Conservation (phyloP, 768 basidiomycete species). For the Suillus clintonianus region DNA sequence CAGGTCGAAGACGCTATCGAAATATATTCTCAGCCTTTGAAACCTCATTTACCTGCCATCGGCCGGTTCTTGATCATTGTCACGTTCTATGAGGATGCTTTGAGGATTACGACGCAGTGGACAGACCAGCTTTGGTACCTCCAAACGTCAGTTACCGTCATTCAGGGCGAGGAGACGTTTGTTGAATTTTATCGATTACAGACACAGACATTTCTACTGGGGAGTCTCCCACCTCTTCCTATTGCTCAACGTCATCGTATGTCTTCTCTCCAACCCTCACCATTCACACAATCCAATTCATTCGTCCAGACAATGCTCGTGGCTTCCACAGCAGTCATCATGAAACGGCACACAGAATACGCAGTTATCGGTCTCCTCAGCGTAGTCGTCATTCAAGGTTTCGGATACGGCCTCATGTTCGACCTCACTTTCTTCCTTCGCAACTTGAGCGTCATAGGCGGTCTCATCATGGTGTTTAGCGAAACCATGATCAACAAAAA, state of each 20-base stretch:
- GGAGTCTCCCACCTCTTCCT: slow-evolving; percentile 94
- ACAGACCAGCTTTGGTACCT: slow-evolving; percentile 97
- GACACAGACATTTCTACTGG: slow-evolving; percentile 95
- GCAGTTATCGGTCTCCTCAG: slow-evolving; percentile 87
- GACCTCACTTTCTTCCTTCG: slow-evolving; percentile 99
- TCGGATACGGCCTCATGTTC: slow-evolving; percentile 99
- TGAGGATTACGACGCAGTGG: slow-evolving; percentile 94
- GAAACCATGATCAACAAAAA: slow-evolving; percentile 90
- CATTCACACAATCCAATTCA: not conserved
- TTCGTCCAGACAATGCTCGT: slow-evolving; percentile 76
- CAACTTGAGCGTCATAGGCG: slow-evolving; percentile 96
- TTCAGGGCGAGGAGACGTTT: not conserved
- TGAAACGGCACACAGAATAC: slow-evolving; percentile 84
- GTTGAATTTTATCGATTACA: slow-evolving; percentile 33
- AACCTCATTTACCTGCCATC: slow-evolving; percentile 91
- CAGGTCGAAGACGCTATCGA: slow-evolving; percentile 92
- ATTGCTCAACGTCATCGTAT: slow-evolving; percentile 84
- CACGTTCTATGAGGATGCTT: slow-evolving; percentile 96
- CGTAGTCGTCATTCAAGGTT: slow-evolving; percentile 94
- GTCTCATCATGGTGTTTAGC: slow-evolving; percentile 98
- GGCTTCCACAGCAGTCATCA: slow-evolving; percentile 83
- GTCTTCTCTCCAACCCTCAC: slow-evolving; percentile 32
- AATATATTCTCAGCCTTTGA: slow-evolving; percentile 88
- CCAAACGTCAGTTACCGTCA: slow-evolving; percentile 68
- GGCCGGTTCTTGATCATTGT: slow-evolving; percentile 97